These are phyloP conservation scores for Uromyces viciae-fabae DNA, from an alignment of 1,284 basidiomycete genomes.

Conservation along the genomic window DNA sequence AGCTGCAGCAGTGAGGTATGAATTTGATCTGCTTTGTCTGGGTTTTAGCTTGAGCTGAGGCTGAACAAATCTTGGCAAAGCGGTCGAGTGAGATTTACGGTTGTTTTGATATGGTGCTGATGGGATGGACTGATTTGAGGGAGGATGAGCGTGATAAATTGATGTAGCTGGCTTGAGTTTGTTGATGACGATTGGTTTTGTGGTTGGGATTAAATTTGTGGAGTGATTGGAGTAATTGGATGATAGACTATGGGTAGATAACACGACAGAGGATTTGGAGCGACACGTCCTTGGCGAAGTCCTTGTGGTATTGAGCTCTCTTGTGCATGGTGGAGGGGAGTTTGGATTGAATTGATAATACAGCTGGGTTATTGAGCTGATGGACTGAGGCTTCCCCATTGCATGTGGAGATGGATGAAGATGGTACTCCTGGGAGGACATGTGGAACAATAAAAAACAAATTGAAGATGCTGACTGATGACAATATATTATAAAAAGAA, in stretches of 20 bases:
- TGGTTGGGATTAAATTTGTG: not conserved
- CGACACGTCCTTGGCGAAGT: too few species aligned
- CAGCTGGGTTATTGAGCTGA: conserved; percentile 7
- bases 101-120: not conserved
- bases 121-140: not conserved
- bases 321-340: not conserved
- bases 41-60: not conserved
- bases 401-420: not conserved
- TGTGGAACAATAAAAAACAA: too few species aligned
- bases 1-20: not conserved
- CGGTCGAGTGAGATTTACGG: not conserved
- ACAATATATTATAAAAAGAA: too few species aligned
- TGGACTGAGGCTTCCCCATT: not conserved
- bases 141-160: too few species aligned
- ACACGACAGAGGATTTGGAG: too few species aligned
- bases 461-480: too few species aligned
- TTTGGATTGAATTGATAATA: not conserved
- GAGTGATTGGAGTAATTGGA: conserved; percentile 7
- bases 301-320: not conserved
- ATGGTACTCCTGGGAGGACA: too few species aligned
- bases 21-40: not conserved
- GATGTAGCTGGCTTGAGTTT: not conserved
- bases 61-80: not conserved
- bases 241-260: not conserved
- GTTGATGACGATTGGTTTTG: not conserved